These are phyloP conservation scores for Chondrus crispus DNA, from an alignment of 23 red algal genomes.

Conservation along the genomic window DNA sequence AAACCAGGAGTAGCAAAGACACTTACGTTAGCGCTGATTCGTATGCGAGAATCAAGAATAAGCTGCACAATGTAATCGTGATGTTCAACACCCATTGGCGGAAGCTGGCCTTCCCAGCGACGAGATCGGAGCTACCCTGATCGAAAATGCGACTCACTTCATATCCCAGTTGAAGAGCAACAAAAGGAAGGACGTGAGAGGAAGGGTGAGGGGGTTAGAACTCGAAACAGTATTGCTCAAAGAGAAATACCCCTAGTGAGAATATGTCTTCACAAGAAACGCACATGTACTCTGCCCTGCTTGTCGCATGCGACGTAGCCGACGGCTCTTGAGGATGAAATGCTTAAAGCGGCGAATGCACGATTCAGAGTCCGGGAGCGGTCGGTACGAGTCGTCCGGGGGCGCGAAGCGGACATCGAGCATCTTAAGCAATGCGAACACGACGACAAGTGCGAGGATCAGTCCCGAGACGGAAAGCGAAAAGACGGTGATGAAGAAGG, in stretches of 20 bases:
- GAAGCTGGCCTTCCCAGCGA: no score
- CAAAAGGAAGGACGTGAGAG: no score
- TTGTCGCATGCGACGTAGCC: not conserved
- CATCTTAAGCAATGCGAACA: constrained; percentile 22
- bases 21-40: constrained; percentile 16
- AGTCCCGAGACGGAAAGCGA: not conserved
- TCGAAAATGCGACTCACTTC: no score
- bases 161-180: no score
- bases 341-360: not conserved
- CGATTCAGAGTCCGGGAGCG: not conserved
- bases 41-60: not conserved
- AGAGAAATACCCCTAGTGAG: no score
- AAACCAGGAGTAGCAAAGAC: no score
- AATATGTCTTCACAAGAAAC: no score
- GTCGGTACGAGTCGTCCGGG: no score
- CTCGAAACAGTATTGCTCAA: no score
- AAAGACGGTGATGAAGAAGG: constrained; percentile 36
- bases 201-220: no score
- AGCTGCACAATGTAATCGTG: not conserved
- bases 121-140: no score
- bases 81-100: not conserved
- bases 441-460: not conserved
- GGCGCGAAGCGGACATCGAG: not conserved
- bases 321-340: not conserved
- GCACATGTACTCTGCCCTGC: not conserved